A percentile compares a stretch with the other conserved stretches of the same genome.
Conservation (phyloP, 1,139 yeast species). For the Spathaspora sp. region DNA sequence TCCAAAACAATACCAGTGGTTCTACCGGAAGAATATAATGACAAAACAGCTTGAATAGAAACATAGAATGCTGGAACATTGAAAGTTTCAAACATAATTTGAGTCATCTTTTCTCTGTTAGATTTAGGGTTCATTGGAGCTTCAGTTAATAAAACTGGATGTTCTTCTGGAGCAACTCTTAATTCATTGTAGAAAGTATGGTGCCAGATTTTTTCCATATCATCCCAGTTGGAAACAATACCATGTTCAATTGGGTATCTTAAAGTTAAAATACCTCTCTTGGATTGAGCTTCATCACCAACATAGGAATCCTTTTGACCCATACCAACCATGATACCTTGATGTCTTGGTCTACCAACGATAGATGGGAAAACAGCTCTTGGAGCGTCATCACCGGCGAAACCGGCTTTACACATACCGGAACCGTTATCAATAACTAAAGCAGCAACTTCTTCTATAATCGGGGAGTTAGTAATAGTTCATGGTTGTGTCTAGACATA, state of each 20-base stretch:
- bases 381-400: constrained; percentile 99
- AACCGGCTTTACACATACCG: constrained; percentile 99
- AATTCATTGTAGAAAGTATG: constrained; percentile 97
- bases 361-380: constrained; percentile 99
- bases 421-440: constrained; percentile 99
- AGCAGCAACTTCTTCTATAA: constrained; percentile 54
- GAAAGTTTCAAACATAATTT: constrained; percentile 97
- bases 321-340: constrained; percentile 99
- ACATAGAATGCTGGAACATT: constrained; percentile 99
- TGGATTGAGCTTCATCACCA: constrained; percentile 99
- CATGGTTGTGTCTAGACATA: neutral
- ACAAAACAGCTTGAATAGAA: constrained; percentile 96
- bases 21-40: constrained; percentile 98
- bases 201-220: constrained; percentile 99
- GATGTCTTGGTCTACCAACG: constrained; percentile 99
- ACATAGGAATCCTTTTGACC: constrained; percentile 99
- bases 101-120: constrained; percentile 99
- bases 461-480: constrained; percentile 21
- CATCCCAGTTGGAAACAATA: constrained; percentile 99
- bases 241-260: constrained; percentile 99
- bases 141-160: constrained; percentile 96
- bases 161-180: constrained; percentile 99
- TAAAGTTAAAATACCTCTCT: constrained; percentile 98
- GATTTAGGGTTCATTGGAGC: constrained; percentile 99
- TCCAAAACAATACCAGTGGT: constrained; percentile 99